phyloP scores from a whole-genome alignment of 2,329 filamentous ascomycete species.

The Cadophora gregata region DNA sequence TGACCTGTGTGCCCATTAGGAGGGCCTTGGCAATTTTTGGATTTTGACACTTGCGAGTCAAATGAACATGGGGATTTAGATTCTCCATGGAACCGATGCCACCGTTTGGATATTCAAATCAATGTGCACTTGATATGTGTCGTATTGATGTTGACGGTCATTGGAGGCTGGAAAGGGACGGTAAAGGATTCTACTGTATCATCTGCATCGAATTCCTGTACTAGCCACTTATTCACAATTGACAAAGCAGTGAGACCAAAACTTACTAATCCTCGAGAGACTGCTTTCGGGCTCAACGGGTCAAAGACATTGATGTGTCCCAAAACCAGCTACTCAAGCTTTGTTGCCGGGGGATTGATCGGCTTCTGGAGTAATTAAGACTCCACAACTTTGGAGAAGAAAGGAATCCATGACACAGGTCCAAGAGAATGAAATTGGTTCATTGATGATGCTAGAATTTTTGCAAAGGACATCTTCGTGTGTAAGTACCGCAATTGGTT shows the following conservation, averaged over 20 bases:
- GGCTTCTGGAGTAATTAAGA: conserved; percentile 36
- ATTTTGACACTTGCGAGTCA: too few relatives aligned
- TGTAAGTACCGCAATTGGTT: conserved; percentile 45
- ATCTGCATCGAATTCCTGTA: too few relatives aligned
- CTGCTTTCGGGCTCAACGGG: conserved; percentile 54
- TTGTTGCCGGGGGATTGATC: conserved; percentile 41
- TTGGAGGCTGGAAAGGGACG: too few relatives aligned
- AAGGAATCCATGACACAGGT: conserved; percentile 30
- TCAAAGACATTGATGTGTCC: conserved; percentile 53
- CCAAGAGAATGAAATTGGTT: conserved; percentile 34
- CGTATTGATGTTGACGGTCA: too few relatives aligned
- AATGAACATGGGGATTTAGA: too few relatives aligned
- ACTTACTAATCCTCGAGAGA: conserved; percentile 55
- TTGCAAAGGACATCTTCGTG: conserved; percentile 44
- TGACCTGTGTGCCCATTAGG: background rate
- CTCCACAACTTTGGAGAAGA: conserved; percentile 32
- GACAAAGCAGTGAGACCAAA: conserved; percentile 56
- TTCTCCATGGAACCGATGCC: too few relatives aligned
- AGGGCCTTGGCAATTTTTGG: too few relatives aligned
- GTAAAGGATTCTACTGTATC: too few relatives aligned
- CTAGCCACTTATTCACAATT: conserved; percentile 54
- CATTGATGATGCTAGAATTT: conserved; percentile 43
- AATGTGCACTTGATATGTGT: too few relatives aligned
- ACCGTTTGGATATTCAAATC: too few relatives aligned
- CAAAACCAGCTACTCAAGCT: conserved; percentile 50